Conservation (phyloP, 192 early-diverging fungal species). For the Lunasporangiospora selenospora region DNA sequence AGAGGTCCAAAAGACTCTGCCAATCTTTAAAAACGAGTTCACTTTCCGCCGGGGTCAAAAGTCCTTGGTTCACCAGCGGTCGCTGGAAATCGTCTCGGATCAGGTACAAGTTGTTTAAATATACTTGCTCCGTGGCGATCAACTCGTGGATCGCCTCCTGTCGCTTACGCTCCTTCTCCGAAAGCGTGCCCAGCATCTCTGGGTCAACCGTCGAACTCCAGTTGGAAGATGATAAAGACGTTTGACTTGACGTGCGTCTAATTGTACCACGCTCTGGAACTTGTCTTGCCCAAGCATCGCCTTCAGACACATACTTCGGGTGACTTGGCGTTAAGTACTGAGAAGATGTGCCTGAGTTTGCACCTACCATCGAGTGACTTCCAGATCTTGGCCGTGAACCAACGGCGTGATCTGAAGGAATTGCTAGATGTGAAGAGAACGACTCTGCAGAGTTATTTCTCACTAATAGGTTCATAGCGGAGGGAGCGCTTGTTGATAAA, state of each 20-base stretch:
- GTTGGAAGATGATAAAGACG: too few species aligned
- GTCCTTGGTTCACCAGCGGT: slow-evolving; percentile 56
- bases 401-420: background rate
- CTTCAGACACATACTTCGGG: too few species aligned
- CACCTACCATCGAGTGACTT: slow-evolving; percentile 35
- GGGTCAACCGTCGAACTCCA: slow-evolving; percentile 62
- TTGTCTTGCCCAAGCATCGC: too few species aligned
- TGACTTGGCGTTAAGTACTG: too few species aligned
- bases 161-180: slow-evolving; percentile 71
- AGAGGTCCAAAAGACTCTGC: slow-evolving; percentile 71
- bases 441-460: slow-evolving; percentile 29
- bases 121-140: slow-evolving; percentile 77
- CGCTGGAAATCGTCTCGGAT: slow-evolving; percentile 72
- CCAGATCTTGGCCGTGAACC: slow-evolving; percentile 26
- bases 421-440: slow-evolving; percentile 7
- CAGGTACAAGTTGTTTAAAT: slow-evolving; percentile 76
- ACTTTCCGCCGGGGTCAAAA: slow-evolving; percentile 64
- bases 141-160: slow-evolving; percentile 87
- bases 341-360: too few species aligned
- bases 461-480: background rate
- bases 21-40: slow-evolving; percentile 86
- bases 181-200: slow-evolving; percentile 48
- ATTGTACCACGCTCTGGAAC: too few species aligned
- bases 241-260: too few species aligned
- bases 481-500: slow-evolving; percentile 18